phyloP scores from a whole-genome alignment of 2,329 filamentous ascomycete genomes.

The Ophiocordyceps sinensis region DNA sequence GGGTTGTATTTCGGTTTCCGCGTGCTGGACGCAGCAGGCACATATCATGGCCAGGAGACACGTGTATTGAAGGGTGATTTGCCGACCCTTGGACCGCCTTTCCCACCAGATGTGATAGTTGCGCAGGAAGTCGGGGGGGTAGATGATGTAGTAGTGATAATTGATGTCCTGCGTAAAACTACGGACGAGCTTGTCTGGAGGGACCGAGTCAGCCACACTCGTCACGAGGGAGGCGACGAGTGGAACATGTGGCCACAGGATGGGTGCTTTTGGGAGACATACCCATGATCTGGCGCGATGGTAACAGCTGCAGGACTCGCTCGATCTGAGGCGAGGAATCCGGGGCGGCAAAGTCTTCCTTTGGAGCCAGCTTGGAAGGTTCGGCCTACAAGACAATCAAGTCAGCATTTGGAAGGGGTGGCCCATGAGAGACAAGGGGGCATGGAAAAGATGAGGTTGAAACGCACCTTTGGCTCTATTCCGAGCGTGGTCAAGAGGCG shows the following conservation, averaged over 20 bases:
- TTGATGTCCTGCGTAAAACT: conserved; percentile 16
- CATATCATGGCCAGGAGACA: conserved; percentile 15
- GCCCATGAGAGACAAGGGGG: background rate
- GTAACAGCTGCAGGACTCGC: conserved; percentile 10
- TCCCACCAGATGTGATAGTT: conserved; percentile 19
- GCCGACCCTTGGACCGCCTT: conserved; percentile 5
- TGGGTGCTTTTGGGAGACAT: background rate
- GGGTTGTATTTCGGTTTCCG: conserved; percentile 7
- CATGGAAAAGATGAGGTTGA: no score
- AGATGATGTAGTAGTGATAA: conserved; percentile 19
- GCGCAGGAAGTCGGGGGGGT: conserved; percentile 13
- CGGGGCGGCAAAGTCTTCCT: conserved; percentile 6
- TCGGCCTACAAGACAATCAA: conserved; percentile 4
- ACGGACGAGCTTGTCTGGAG: conserved; percentile 13
- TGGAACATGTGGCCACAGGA: no score
- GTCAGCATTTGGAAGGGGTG: background rate
- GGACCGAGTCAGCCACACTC: background rate
- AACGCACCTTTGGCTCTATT: conserved; percentile 4
- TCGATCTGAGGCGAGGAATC: conserved; percentile 11
- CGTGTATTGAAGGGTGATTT: conserved; percentile 14
- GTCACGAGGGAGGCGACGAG: background rate
- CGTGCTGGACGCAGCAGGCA: conserved; percentile 14
- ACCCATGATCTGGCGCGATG: conserved; percentile 12
- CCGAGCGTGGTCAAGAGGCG: conserved; percentile 9
- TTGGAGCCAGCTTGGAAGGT: conserved; percentile 2